phyloP scores from a whole-genome alignment of 1,284 basidiomycete genomes.

The Caloboletus firmus region DNA sequence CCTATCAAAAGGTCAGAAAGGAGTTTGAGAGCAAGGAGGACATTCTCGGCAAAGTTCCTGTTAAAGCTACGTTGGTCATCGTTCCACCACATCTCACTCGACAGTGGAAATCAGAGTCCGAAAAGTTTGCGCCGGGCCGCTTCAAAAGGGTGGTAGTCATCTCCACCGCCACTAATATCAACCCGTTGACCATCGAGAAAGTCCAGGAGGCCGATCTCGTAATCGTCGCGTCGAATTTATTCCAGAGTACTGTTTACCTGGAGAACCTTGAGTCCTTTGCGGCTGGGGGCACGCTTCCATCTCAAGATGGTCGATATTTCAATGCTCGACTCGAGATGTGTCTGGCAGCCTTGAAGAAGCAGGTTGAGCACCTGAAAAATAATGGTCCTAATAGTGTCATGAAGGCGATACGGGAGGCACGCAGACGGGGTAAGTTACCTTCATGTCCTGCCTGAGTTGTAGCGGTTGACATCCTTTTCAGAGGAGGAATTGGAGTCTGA shows the following conservation, averaged over 20 bases:
- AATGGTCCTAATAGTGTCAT: conserved; percentile 63
- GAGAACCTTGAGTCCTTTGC: conserved; percentile 73
- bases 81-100: conserved; percentile 89
- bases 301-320: conserved; percentile 84
- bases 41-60: conserved; percentile 66
- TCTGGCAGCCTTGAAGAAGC: conserved; percentile 56
- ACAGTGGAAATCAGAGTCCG: conserved; percentile 88
- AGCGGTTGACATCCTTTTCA: conserved; percentile 21
- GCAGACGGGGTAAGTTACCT: conserved; percentile 51
- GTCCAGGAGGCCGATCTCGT: conserved; percentile 85
- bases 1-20: conserved; percentile 54
- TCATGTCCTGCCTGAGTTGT: conserved; percentile 5
- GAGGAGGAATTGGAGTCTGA: conserved; percentile 50
- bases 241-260: conserved; percentile 77
- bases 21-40: conserved; percentile 55
- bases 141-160: conserved; percentile 70
- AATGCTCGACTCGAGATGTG: conserved; percentile 71
- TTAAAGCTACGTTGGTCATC: conserved; percentile 80
- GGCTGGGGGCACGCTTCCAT: conserved; percentile 63
- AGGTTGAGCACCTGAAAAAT: conserved; percentile 66
- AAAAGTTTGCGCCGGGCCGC: conserved; percentile 72
- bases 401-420: conserved; percentile 59
- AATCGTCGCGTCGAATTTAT: conserved; percentile 84
- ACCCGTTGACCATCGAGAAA: conserved; percentile 72
- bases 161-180: conserved; percentile 72